Base-by-base conservation (phyloP, 805 yeast genomes). In the Suhomyces sp. region DNA sequence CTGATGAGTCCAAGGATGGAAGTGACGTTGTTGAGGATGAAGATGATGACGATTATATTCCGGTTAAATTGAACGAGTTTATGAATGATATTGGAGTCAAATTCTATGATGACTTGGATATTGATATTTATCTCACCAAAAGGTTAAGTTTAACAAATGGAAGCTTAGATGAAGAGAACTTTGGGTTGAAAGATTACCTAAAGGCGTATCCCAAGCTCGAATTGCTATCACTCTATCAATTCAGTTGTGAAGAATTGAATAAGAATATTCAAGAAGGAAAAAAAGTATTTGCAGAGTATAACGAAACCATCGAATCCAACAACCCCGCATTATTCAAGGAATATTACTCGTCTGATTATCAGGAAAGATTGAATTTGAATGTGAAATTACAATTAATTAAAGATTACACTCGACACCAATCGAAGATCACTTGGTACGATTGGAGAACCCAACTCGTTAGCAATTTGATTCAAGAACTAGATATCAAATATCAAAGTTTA, bases 341-440 rank as follows among this genome's bases (percentile, higher is more conserved):
- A 53, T 84, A 77, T 61, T 74, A 78, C 51, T 65, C 69, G 1
- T 66, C 81, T 0, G 57, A 69, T 6, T 64, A 68, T 2, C 68
- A 67, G 36, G 78, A 72, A 6, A 73, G 72, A 56, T 66, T 69
- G 42, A 59, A 63, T 1, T 72, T 83, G 74, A 75, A 73, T 36
- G 66, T 76, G n/a, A 80, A 80, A 54, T 73, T 84, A 47, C 78
- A 75, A 53, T 54, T 77, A 10, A 68, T 84, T 44, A 82, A 82
- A 60, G 78, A 74, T 29, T 79, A 68, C 54, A 74, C 88, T 0
- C 71, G 83, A 29, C 70, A 76, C 29, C 81, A 80, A 59, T 82
- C 88, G 0, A 74, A 72, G 53, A 76, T 74, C 38, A 78, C 79
- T 0, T 85, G 89, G 88, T 81, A 80, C 57, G 79, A 77, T 48